Base-by-base conservation (phyloP, 148 eudicot species). In the Camellia lanceoleosa region DNA sequence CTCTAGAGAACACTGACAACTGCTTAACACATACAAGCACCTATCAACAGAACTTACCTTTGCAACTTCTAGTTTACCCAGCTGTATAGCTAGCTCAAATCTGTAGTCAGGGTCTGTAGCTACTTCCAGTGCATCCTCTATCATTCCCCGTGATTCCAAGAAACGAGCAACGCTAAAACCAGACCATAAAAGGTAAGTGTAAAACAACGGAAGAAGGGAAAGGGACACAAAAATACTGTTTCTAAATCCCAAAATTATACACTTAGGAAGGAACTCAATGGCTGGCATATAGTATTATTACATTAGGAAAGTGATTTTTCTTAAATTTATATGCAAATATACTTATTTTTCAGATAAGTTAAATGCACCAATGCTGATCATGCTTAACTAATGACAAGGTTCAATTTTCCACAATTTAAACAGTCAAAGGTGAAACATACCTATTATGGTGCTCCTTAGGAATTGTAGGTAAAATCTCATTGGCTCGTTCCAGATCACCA, bases 371-470 rank as follows among this genome's bases (percentile, higher is more conserved):
- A 16, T 3, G 58, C 41, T 58, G 46, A 44, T 52, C 47, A 51
- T 38, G 41, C 76, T 72, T 30, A 64, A 61, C 77, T 4, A 64
- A 63, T 20, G 15, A 47, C 11, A 20, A 76, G 70, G 43, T 64
- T 66, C 54, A 52, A 66, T 64, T 65, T 30, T 51, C 78, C 67
- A 42, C 51, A 51, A 51, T 56, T 73, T 12, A 20, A 38, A 74
- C 3, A 54, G 64, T 66, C 70, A 49, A 14, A 63, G 56, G 63
- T 1, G 71, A 49, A n/a, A 81, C 67, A 68, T 76, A 92, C 99
- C 99, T 96, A 80, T 96, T 94, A 80, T 85, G 95, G 81, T 96
- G 99, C 87, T 96, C 99, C 92, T 92, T 92, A 42, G 99, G 99
- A 89, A 96, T 93, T 74, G 93, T 85, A 82, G 99, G 95, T 80